These are phyloP conservation scores for Biscutella laevigata DNA, from an alignment of 441 rosid genomes.

Conservation along the genomic window DNA sequence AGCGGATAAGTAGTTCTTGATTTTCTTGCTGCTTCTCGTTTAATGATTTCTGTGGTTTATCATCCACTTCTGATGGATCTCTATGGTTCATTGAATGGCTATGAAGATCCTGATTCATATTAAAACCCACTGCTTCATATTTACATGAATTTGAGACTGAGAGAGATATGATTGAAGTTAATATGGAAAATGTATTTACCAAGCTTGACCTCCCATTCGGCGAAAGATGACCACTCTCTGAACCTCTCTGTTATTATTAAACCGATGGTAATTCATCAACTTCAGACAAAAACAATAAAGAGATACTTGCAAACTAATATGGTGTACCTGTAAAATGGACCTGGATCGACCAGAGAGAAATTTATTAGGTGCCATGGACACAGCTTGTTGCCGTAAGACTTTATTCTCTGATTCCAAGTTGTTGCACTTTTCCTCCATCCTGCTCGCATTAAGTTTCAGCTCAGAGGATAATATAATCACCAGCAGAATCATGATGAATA, in stretches of 20 bases:
- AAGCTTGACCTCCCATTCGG: constrained; percentile 47
- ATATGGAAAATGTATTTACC: constrained; percentile 34
- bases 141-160: not conserved
- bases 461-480: constrained; percentile 8
- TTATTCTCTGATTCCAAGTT: constrained; percentile 92
- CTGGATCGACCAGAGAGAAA: constrained; percentile 93
- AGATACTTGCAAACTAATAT: not conserved
- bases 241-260: constrained; percentile 55
- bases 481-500: constrained; percentile 4
- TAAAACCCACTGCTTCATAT: not conserved
- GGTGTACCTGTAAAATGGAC: constrained; percentile 79
- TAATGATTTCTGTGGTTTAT: constrained; percentile 80
- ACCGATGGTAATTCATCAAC: constrained; percentile 14
- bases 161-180: not conserved
- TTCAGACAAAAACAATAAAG: not conserved
- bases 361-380: constrained; percentile 95
- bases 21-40: constrained; percentile 98
- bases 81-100: constrained; percentile 68
- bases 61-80: constrained; percentile 65
- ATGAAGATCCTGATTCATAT: constrained; percentile 57
- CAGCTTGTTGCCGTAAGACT: constrained; percentile 92
- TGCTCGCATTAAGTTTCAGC: constrained; percentile 27
- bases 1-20: constrained; percentile 91
- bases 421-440: constrained; percentile 83
- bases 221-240: constrained; percentile 66